Conservation (phyloP, 352 stramenopile species). For the Globisporangium canariense region DNA sequence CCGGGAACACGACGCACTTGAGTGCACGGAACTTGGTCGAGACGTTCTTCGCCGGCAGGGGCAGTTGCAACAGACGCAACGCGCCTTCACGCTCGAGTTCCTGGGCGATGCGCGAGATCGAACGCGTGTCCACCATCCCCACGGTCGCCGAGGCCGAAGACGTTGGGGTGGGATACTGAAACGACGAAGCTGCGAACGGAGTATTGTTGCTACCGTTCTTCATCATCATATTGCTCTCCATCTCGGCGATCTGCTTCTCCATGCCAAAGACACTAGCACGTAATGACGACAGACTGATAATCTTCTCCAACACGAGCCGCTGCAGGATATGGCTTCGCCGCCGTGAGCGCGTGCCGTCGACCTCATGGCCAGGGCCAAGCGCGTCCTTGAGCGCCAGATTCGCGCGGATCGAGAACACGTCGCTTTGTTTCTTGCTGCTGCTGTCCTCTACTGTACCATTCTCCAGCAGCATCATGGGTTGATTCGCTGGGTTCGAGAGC, state of each 20-base stretch:
- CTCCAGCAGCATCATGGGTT: slow-evolving; percentile 13
- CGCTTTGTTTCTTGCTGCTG: slow-evolving; percentile 1
- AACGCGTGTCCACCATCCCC: slow-evolving; percentile 66
- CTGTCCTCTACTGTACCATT: slow-evolving; percentile 2
- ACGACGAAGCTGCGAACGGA: not conserved
- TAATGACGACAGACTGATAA: slow-evolving; percentile 75
- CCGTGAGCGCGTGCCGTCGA: slow-evolving; percentile 57
- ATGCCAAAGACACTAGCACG: slow-evolving; percentile 76
- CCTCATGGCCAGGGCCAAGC: slow-evolving; percentile 40
- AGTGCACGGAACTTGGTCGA: slow-evolving; percentile 77
- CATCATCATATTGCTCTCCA: not conserved
- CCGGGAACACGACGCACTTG: slow-evolving; percentile 60
- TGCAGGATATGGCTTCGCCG: slow-evolving; percentile 61
- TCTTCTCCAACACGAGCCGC: slow-evolving; percentile 59
- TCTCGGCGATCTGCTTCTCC: slow-evolving; percentile 34
- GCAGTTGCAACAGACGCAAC: slow-evolving; percentile 56
- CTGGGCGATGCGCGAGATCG: slow-evolving; percentile 62
- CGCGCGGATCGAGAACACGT: slow-evolving; percentile 38
- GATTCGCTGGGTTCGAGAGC: not conserved
- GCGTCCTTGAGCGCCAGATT: slow-evolving; percentile 61
- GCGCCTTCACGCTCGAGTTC: slow-evolving; percentile 54
- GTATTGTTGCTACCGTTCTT: not conserved
- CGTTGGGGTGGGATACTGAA: not conserved
- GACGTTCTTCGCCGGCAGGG: slow-evolving; percentile 67
- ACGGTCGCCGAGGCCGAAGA: slow-evolving; percentile 23